These are phyloP conservation scores for Lentinula raphanica DNA, from an alignment of 768 basidiomycete species.

Conservation along the genomic window DNA sequence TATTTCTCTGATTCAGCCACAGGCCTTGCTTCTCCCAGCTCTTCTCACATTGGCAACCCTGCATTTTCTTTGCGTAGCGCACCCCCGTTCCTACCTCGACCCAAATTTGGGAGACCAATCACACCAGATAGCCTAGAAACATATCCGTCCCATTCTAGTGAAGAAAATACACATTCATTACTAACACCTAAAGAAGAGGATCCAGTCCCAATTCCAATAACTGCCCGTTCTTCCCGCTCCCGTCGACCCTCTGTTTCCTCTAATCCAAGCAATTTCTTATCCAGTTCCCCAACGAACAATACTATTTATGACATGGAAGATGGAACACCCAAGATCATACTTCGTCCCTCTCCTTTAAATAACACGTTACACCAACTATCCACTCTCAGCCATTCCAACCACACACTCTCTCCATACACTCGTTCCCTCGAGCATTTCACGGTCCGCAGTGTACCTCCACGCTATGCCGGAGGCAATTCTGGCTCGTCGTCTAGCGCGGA, in stretches of 20 bases:
- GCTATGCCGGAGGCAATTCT: constrained; percentile 29
- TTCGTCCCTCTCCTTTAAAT: constrained; percentile 61
- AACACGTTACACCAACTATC: constrained; percentile 81
- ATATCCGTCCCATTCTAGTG: constrained; percentile 44
- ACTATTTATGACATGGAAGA: constrained; percentile 21
- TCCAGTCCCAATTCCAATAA: constrained; percentile 37
- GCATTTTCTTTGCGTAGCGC: constrained; percentile 17
- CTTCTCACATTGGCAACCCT: constrained; percentile 17
- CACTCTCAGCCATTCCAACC: constrained; percentile 82
- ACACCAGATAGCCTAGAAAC: constrained; percentile 52
- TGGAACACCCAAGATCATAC: constrained; percentile 50
- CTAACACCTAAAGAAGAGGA: constrained; percentile 6
- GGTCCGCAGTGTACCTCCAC: constrained; percentile 80
- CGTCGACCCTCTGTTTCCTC: constrained; percentile 15
- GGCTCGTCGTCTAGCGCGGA: constrained; percentile 33
- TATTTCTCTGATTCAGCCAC: constrained; percentile 12
- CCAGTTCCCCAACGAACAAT: constrained; percentile 13
- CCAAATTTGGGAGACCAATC: constrained; percentile 27
- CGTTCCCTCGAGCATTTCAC: constrained; percentile 88
- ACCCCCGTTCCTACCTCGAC: constrained; percentile 19
- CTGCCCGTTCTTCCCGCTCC: constrained; percentile 25
- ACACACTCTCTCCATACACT: constrained; percentile 92
- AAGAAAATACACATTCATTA: constrained; percentile 33
- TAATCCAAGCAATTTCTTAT: background rate
- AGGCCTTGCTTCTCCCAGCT: constrained; percentile 11